Conservation (phyloP, 805 yeast genomes). For the Nakazawaea wickerhamii region DNA sequence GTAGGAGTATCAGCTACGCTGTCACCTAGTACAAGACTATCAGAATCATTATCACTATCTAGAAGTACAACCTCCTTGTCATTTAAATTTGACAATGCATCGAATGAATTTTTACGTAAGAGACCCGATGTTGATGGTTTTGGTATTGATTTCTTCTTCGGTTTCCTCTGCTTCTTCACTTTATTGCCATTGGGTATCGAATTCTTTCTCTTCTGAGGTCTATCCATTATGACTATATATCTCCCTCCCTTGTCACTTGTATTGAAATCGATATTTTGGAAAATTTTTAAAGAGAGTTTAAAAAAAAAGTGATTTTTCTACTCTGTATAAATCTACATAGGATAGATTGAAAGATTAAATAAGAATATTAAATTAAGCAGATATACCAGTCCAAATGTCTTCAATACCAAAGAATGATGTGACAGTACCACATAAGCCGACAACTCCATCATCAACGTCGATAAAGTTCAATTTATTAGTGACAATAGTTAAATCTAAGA, state of each 20-base stretch:
- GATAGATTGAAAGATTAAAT: conserved; percentile 3
- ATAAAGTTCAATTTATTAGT: conserved; percentile 58
- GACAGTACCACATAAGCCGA: conserved; percentile 79
- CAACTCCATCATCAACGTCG: conserved; percentile 66
- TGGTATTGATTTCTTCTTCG: not conserved
- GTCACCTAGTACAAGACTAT: too few relatives aligned
- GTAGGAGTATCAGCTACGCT: too few relatives aligned
- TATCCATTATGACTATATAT: not conserved
- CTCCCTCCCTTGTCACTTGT: not conserved
- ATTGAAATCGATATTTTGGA: not conserved
- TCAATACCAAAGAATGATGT: conserved; percentile 76
- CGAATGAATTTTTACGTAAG: conserved; percentile 14
- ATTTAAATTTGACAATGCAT: conserved; percentile 9
- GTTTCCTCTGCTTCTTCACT: conserved; percentile 5
- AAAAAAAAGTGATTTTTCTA: too few relatives aligned
- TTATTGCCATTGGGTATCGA: conserved; percentile 5
- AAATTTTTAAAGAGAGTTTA: too few relatives aligned
- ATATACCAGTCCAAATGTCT: conserved; percentile 59
- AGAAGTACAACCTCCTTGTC: conserved; percentile 14
- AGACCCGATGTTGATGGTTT: conserved; percentile 3
- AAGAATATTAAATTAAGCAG: conserved; percentile 10
- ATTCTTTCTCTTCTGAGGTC: not conserved
- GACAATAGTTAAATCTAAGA: conserved; percentile 71
- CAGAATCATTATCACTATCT: conserved; percentile 6
- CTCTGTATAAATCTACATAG: too few relatives aligned